Percentiles rank a stretch among this genome's conserved stretches.
Evolutionary conservation across 108 stramenopile genomes (phyloP).

Genomic region (Asterionellopsis glacialis): DNA sequence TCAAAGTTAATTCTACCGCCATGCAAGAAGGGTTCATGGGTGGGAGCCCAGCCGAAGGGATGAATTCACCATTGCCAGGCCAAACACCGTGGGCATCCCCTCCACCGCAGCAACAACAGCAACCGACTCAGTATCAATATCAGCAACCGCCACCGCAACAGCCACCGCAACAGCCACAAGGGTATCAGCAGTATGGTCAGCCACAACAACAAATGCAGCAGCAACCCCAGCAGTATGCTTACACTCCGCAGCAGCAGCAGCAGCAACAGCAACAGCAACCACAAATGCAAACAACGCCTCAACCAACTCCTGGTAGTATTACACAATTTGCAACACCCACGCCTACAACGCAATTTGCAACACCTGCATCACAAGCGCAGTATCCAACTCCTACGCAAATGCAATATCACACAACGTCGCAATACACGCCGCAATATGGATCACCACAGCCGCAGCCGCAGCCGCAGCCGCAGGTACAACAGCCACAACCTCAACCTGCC

Average conservation of each 20-base stretch:
- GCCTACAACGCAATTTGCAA: slow-evolving; percentile 5
- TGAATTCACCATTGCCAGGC: too few relatives aligned
- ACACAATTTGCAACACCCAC: slow-evolving; percentile 24
- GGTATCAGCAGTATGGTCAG: not conserved
- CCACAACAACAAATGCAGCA: slow-evolving; percentile 14
- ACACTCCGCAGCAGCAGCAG: slow-evolving; percentile 5
- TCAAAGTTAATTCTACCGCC: too few relatives aligned
- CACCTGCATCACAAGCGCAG: slow-evolving; percentile 9
- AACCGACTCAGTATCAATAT: slow-evolving; percentile 1
- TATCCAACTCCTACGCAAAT: not conserved
- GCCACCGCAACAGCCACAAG: not conserved
- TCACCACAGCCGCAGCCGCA: slow-evolving; percentile 8
- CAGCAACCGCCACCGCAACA: slow-evolving; percentile 7
- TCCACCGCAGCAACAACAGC: not conserved
- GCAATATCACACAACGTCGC: slow-evolving; percentile 19
- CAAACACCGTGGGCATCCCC: too few relatives aligned
- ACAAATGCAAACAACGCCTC: not conserved
- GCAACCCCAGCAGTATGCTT: slow-evolving; percentile 4
- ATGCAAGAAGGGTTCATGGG: too few relatives aligned
- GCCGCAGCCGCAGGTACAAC: slow-evolving; percentile 11
- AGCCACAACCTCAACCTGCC: slow-evolving; percentile 1
- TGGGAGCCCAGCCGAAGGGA: too few relatives aligned
- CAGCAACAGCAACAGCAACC: slow-evolving; percentile 1
- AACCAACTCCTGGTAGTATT: slow-evolving; percentile 22
- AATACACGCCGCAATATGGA: slow-evolving; percentile 15